phyloP scores from a whole-genome alignment of 78 protist species.

The Protostelium mycophagum region DNA sequence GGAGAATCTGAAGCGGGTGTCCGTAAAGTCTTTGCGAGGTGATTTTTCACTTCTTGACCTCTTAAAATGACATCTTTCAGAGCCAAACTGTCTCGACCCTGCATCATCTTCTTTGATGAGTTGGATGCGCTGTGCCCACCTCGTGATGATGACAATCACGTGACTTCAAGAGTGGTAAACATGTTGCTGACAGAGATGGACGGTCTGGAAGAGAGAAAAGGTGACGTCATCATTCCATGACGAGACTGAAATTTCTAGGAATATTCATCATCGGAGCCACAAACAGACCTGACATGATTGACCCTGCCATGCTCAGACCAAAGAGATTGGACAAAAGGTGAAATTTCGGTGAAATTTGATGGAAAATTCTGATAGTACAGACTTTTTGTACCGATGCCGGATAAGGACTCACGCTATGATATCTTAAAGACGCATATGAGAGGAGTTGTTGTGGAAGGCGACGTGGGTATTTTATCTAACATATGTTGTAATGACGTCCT shows the following conservation, averaged over 20 bases:
- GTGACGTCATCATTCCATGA: constrained; percentile 79
- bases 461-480: neutral
- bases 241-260: neutral
- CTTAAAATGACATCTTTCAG: constrained; percentile 14
- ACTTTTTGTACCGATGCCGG: constrained; percentile 95
- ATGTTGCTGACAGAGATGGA: constrained; percentile 97
- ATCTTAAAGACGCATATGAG: constrained; percentile 29
- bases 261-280: constrained; percentile 85
- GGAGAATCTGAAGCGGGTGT: constrained; percentile 99
- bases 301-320: constrained; percentile 95
- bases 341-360: no score
- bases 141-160: constrained; percentile 91
- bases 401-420: constrained; percentile 37
- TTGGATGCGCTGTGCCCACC: constrained; percentile 95
- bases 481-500: neutral
- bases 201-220: constrained; percentile 84
- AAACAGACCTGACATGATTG: constrained; percentile 95
- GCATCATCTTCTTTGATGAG: constrained; percentile 99
- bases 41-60: neutral
- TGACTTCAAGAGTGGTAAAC: constrained; percentile 92
- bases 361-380: no score
- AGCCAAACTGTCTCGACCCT: constrained; percentile 90
- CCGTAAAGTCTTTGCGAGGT: constrained; percentile 80
- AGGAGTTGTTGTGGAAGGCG: constrained; percentile 19
- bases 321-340: constrained; percentile 97